Percentiles rank a stretch among this genome's conserved stretches.
Conservation (phyloP, 148 eudicot species). For the Drosera capensis region DNA sequence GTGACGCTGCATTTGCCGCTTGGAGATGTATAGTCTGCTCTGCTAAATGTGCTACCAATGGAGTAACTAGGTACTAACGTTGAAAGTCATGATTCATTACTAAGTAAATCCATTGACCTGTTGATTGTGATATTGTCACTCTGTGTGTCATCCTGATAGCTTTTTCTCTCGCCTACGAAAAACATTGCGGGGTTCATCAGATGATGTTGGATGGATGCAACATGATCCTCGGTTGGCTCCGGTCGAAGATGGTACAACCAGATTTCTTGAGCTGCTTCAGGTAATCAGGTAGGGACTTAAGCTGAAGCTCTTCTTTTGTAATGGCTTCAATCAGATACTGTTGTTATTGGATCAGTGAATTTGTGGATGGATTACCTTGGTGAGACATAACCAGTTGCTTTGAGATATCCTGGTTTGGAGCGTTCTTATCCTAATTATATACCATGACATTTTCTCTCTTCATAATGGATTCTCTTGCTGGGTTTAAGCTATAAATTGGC, state of each 20-base stretch:
- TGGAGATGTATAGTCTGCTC: too few species aligned
- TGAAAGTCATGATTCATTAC: too few species aligned
- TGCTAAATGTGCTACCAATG: too few species aligned
- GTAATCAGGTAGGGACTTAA: constrained; percentile 33
- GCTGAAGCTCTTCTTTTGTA: neutral
- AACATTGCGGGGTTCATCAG: constrained; percentile 63
- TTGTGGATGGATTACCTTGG: neutral
- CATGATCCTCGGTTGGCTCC: constrained; percentile 56
- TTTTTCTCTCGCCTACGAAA: constrained; percentile 35
- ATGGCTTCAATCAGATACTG: neutral
- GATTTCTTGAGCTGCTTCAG: constrained; percentile 65
- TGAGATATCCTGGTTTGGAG: too few species aligned
- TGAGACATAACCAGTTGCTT: too few species aligned
- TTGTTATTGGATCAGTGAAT: neutral
- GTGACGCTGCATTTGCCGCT: too few species aligned
- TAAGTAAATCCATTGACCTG: too few species aligned
- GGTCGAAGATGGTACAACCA: constrained; percentile 64
- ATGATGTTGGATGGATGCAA: constrained; percentile 92
- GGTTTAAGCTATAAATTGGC: too few species aligned
- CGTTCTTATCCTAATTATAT: too few species aligned
- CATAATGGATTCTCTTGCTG: too few species aligned
- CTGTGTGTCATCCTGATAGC: constrained; percentile 21
- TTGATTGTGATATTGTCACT: neutral
- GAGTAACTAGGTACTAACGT: too few species aligned
- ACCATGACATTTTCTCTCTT: too few species aligned